These are phyloP conservation scores for Penicillium sp. DNA, from an alignment of 2,329 filamentous ascomycete genomes.

Conservation along the genomic window DNA sequence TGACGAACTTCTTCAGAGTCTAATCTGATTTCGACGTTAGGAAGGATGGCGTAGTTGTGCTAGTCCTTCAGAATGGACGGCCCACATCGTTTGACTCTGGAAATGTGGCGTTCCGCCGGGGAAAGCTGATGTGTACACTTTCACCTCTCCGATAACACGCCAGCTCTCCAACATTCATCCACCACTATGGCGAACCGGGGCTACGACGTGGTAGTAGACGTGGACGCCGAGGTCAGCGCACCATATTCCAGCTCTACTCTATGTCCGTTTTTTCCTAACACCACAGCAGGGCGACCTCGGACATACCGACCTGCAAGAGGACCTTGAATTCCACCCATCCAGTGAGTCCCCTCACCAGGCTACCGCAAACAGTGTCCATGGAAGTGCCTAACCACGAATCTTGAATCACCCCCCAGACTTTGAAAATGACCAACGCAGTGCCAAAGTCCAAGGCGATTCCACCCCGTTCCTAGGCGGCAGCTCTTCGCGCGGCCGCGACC, in stretches of 20 bases:
- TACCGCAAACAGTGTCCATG: background rate
- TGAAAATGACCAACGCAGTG: slow-evolving; percentile 58
- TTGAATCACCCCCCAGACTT: slow-evolving; percentile 57
- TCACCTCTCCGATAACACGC: slow-evolving; percentile 23
- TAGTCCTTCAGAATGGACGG: background rate
- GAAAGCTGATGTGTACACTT: slow-evolving; percentile 40
- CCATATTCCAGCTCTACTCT: background rate
- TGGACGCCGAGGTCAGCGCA: slow-evolving; percentile 81
- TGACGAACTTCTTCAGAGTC: too few species aligned
- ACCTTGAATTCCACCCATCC: slow-evolving; percentile 97
- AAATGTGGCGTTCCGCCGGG: slow-evolving; percentile 30
- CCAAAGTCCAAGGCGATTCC: slow-evolving; percentile 51
- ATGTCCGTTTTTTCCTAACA: slow-evolving; percentile 13
- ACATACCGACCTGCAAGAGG: slow-evolving; percentile 96
- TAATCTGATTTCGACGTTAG: too few species aligned
- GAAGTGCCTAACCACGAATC: background rate
- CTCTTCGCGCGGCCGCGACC: slow-evolving; percentile 42
- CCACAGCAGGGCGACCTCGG: slow-evolving; percentile 81
- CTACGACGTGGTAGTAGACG: slow-evolving; percentile 97
- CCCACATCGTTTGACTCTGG: slow-evolving; percentile 30
- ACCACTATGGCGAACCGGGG: slow-evolving; percentile 74
- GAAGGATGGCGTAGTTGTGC: background rate
- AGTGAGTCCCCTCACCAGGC: slow-evolving; percentile 48
- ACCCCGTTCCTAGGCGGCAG: slow-evolving; percentile 53
- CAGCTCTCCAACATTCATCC: slow-evolving; percentile 22